Evolutionary conservation across 2,329 filamentous ascomycete species (phyloP).

Genomic region (Pyricularia sp.): DNA sequence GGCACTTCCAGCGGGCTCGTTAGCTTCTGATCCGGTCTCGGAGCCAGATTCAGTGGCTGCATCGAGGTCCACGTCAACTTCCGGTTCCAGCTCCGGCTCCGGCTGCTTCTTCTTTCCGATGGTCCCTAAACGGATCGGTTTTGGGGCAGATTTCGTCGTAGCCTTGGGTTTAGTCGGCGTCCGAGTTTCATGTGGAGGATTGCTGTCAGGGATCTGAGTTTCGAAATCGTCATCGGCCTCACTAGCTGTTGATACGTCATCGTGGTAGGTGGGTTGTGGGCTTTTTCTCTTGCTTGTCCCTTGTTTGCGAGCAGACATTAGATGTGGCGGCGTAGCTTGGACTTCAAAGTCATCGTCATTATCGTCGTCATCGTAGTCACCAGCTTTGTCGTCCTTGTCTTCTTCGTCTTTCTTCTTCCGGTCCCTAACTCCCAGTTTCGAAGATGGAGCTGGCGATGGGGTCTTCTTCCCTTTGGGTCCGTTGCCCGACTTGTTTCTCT

Average conservation of each 20-base stretch:
- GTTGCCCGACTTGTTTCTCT: conserved; percentile 9
- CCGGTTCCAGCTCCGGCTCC: conserved; percentile 12
- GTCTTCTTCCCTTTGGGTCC: conserved; percentile 11
- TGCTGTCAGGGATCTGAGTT: conserved; percentile 10
- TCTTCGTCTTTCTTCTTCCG: not conserved
- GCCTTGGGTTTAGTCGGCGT: conserved; percentile 11
- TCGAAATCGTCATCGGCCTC: not conserved
- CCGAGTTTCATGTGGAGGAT: conserved; percentile 11
- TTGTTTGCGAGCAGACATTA: conserved; percentile 18
- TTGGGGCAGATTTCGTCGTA: conserved; percentile 1
- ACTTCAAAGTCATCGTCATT: conserved; percentile 44
- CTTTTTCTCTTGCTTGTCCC: not conserved
- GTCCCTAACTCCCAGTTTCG: not conserved
- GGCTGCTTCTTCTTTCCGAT: conserved; percentile 24
- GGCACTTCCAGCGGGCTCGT: conserved; percentile 12
- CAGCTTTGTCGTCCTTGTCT: conserved; percentile 12
- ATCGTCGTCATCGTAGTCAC: conserved; percentile 33
- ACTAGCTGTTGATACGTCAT: conserved; percentile 11
- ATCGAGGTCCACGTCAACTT: conserved; percentile 10
- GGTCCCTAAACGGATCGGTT: conserved; percentile 21
- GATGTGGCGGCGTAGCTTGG: conserved; percentile 35
- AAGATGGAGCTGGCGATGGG: not conserved
- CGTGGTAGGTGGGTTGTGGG: conserved; percentile 2
- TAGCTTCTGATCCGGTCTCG: conserved; percentile 7
- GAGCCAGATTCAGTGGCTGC: conserved; percentile 1